Evolutionary conservation across 768 basidiomycete genomes (phyloP), one percentile per base, ranked within the genome.

Genomic region (Mycena vitilis): DNA sequence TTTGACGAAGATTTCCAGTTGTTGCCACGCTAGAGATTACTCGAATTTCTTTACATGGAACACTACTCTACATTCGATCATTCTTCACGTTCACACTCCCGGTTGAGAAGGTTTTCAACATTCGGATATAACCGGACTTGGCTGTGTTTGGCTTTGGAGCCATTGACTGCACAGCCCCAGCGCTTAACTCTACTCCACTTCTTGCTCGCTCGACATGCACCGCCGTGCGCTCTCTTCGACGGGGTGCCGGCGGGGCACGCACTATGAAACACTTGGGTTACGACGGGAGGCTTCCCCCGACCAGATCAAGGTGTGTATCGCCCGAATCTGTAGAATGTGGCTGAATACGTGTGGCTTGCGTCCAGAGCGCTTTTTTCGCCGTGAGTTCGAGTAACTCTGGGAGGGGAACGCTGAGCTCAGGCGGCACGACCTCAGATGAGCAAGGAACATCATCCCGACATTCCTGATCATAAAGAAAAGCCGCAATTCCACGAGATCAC

Each of bases 381-480:
- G 66, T 68, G 54, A 3, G 70, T 68, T 6, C 20, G 16, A 30
- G 30, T 36, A 22, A 10, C 48, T 16, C 2, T 6, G 9, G 23
- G 1, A 9, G 16, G n/a, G 44, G 37, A 18, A 8, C 8, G 8
- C 3, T 22, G 7, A 48, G 5, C 25, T 58, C 8, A 23, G 13
- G 18, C 4, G 5, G 1, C 15, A 13, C 15, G 15, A 25, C 12
- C 12, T 4, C 38, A 68, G 66, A 34, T 71, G 48, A 71, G 70
- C 54, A 71, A 71, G 22, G 48, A 56, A 48, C 70, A 71, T 22
- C 70, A 71, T 42, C 70, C 70, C 1, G 70, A 71, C 45, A 51
- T 71, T 7, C 70, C 66, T 20, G 49, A 68, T 42, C 66, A 61
- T 42, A 71, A 71, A 44, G 42, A 36, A 13, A 68, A 61, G 38